Evolutionary conservation across 2,329 filamentous ascomycete species (phyloP), one percentile per base, ranked within the genome.

Genomic region (Elsinoe australis): DNA sequence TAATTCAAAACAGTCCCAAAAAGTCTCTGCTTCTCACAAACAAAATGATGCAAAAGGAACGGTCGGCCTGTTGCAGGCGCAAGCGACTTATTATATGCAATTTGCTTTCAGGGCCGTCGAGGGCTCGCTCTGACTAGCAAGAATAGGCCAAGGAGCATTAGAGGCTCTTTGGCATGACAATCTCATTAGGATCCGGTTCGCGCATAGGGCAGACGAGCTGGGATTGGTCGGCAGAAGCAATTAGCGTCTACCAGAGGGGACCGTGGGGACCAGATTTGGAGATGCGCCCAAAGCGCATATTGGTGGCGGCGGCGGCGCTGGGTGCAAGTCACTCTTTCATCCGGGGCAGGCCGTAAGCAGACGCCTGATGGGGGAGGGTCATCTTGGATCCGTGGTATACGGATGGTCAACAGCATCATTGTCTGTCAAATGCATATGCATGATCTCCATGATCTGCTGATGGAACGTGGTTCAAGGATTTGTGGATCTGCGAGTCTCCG

Each of bases 1-100:
- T 32, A 32, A 44, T 44, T 24, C 31, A 44, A 44, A 44, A 21
- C 21, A 32, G 17, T 29, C 15, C 24, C 14, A 32, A 32, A 32
- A 32, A 32, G 39, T 44, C 39, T 44, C 24, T 31, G 39, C 7
- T 26, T 44, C 26, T 44, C 2, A 44, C 39, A 44, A 32, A 44
- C 39, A 44, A 44, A 44, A 44, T 44, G 39, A 44, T 44, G 39
- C 39, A 32, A 44, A n/a, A 44, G 39, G 39, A 44, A 44, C 39
- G 39, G 39, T 44, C 26, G 26, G 15, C 10, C 10, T 41, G 21
- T 26, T 35, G 36, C 19, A 41, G 22, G 39, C 24, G 39, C 39
- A 32, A 17, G 28, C 39, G 39, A 44, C 24, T 24, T 29, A 31
- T 32, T 44, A 44, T 29, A 29, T 32, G 39, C 17, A 44, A 44